Base-by-base conservation (phyloP, 352 stramenopile species). In the Phytophthora sp. region DNA sequence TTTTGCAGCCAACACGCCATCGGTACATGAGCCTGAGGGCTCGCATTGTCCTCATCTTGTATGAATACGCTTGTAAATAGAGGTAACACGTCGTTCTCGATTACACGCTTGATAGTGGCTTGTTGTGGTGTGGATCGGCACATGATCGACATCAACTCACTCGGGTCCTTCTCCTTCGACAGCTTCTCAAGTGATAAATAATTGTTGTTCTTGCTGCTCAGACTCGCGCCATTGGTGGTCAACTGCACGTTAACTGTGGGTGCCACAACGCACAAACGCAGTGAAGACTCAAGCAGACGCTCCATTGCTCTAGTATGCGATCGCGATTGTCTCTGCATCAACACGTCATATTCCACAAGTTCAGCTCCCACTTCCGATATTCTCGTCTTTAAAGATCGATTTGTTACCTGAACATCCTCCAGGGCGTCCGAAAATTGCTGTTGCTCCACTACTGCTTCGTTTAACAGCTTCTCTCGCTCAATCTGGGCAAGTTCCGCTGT, bases 211-310 rank as follows among this genome's bases (percentile, higher is more conserved):
- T 59, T 63, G 23, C 0, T 68, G 44, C 0, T 38, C 13, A 27
- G 68, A 42, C 55, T 61, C 12, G 74, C 57, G 18, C 67, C 23
- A 7, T 64, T 74, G 27, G 79, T 72, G 16, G 73, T 82, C 31
- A 95, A 55, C 50, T 94, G 84, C 13, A 94, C 85, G 42, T 94
- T 94, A 7, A 94, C 85, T 0, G 85, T 95, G 3, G 85, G 87
- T n/a, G 87, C 85, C 13, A 95, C 84, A 1, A 94, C 79, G 29
- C 85, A 95, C 3, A 95, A 67, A 1, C 87, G 80, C 18, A 95
- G 75, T 12, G 77, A 56, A 0, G 75, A 80, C 13, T 88, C 73
- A 16, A 88, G 15, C 0, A 79, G 65, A 9, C 73, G 62, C 27
- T 82, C 71, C 16, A 90, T 42, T 3, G 72, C 57, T 24, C 51